Percentiles rank a stretch among this genome's conserved stretches.
Conservation (phyloP, 208 protist genomes). For the Crithidia expoeki region DNA sequence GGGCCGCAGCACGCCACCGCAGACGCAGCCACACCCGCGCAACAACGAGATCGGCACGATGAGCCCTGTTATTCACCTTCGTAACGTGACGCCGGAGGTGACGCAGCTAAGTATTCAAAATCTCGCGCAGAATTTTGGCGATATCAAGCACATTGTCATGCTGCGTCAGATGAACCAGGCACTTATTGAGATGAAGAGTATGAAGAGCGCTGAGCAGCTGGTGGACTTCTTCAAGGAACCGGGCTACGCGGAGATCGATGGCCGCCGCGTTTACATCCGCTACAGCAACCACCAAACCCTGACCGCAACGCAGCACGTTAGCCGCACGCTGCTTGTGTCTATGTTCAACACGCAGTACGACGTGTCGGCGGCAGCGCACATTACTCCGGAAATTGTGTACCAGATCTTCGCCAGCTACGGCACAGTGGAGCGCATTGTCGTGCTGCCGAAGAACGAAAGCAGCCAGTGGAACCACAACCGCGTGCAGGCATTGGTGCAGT, state of each 20-base stretch:
- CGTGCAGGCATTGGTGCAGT: slow-evolving; percentile 92
- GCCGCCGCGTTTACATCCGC: slow-evolving; percentile 90
- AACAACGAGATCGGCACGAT: slow-evolving; percentile 90
- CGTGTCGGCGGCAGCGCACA: slow-evolving; percentile 78
- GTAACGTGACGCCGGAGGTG: slow-evolving; percentile 91
- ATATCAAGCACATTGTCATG: slow-evolving; percentile 93
- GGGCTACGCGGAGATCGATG: slow-evolving; percentile 91
- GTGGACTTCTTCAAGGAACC: slow-evolving; percentile 88
- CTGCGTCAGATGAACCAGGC: slow-evolving; percentile 94
- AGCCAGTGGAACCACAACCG: slow-evolving; percentile 91
- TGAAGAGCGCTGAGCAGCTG: slow-evolving; percentile 86
- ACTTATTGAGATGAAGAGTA: slow-evolving; percentile 91
- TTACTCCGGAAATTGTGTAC: slow-evolving; percentile 91
- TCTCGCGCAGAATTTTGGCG: slow-evolving; percentile 86
- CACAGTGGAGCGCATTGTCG: slow-evolving; percentile 86
- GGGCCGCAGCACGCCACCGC: slow-evolving; percentile 4
- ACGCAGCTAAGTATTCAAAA: slow-evolving; percentile 91
- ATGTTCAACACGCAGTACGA: slow-evolving; percentile 95
- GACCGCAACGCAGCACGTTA: slow-evolving; percentile 88
- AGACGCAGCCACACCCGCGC: slow-evolving; percentile 39
- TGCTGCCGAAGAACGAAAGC: slow-evolving; percentile 92
- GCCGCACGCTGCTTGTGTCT: slow-evolving; percentile 87
- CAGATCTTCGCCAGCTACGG: slow-evolving; percentile 92
- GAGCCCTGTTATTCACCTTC: slow-evolving; percentile 89
- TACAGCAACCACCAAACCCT: slow-evolving; percentile 91